Base-by-base conservation (phyloP, 106 monocot genomes). In the Platanthera guangdongensis region DNA sequence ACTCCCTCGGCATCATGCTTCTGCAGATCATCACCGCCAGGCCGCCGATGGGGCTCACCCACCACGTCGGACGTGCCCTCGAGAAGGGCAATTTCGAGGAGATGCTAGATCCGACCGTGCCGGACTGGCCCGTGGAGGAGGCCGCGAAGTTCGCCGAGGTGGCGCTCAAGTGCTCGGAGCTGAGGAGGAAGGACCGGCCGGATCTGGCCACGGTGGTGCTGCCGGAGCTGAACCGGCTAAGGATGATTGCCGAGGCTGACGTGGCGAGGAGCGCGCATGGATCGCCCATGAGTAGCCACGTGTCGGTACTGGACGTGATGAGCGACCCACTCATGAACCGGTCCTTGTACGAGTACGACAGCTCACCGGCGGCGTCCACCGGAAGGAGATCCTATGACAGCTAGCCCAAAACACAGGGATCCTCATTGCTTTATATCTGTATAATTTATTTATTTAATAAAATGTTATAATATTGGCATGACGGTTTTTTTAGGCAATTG, bases 141-240 rank as follows among this genome's bases (percentile, higher is more conserved):
- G 84, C 88, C 5, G 62, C 77, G 51, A n/a, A 18, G 28, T 72
- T 86, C 5, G 86, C 84, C 4, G 62, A 86, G 46, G 3, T 88
- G 0, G 75, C 88, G 4, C 60, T 91, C 47, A 71, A 80, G 48
- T 91, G 91, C 73, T 78, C 91, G 14, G 91, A 91, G 82, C 75
- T 91, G 14, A 75, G 91, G 70, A 74, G 86, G 80, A 91, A 88
- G 77, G 88, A 91, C 74, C 48, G 91, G 50, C 91, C 91, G 0
- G 91, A 91, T 57, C 84, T 91, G 0, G 78, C 53, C 28, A 73
- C 47, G 0, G 76, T 76, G 0, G 57, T 91, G 11, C 52, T 91
- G 49, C 91, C 91, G 2, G 86, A 86, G 84, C 82, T 91, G 49
- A 50, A 91, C n/a, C 77, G 84, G 52, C 52, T 88, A 45, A 81